phyloP scores from a whole-genome alignment of 176 grass and related monocot species.

The Oryza australiensis region DNA sequence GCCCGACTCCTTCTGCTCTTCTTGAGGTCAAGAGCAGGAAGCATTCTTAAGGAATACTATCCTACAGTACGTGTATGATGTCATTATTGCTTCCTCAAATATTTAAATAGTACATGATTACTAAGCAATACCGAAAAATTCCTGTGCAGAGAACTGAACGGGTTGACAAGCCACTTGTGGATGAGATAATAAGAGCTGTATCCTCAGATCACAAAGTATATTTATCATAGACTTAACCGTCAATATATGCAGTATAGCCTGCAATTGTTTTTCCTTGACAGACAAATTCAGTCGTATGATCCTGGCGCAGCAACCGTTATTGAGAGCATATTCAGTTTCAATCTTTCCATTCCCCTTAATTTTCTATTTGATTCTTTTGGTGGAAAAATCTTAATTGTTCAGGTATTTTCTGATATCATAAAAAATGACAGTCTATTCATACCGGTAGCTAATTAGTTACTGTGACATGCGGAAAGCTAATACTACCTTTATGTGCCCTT shows the following conservation, averaged over 20 bases:
- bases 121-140: slow-evolving; percentile 18
- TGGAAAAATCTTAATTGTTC: slow-evolving; percentile 74
- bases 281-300: slow-evolving; percentile 85
- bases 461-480: slow-evolving; percentile 28
- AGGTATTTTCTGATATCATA: slow-evolving; percentile 47
- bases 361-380: slow-evolving; percentile 86
- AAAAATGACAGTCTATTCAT: slow-evolving; percentile 23
- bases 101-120: slow-evolving; percentile 11
- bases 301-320: slow-evolving; percentile 76
- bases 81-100: slow-evolving; percentile 29
- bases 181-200: slow-evolving; percentile 89
- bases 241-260: not conserved
- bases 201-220: slow-evolving; percentile 50
- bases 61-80: slow-evolving; percentile 57
- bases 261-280: slow-evolving; percentile 56
- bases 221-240: slow-evolving; percentile 30
- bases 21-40: slow-evolving; percentile 72
- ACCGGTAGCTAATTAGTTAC: slow-evolving; percentile 23
- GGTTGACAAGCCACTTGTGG: slow-evolving; percentile 65
- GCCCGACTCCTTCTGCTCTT: slow-evolving; percentile 70
- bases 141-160: slow-evolving; percentile 71
- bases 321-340: slow-evolving; percentile 76
- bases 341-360: slow-evolving; percentile 92
- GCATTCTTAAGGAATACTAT: slow-evolving; percentile 81
- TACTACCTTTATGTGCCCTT: not conserved